Evolutionary conservation across 2,329 filamentous ascomycete species (phyloP).

Genomic region (Penicillium sp.): DNA sequence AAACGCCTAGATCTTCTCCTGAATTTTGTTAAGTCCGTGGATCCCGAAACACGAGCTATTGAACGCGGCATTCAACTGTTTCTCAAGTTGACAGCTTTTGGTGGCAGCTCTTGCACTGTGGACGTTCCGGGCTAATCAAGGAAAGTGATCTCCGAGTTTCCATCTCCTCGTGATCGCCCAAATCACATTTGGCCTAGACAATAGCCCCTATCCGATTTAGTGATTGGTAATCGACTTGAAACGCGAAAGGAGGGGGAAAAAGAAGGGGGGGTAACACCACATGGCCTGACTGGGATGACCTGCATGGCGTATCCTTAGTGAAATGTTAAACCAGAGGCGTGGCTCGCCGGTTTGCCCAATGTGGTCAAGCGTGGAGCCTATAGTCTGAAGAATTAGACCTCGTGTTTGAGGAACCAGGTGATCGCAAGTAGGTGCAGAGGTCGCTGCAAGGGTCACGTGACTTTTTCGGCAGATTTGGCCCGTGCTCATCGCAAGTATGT

Average conservation of each 20-base stretch:
- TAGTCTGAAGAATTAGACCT: not conserved
- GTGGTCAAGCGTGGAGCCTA: not conserved
- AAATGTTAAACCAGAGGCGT: not conserved
- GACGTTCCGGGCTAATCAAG: not conserved
- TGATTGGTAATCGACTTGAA: not conserved
- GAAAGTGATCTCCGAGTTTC: not conserved
- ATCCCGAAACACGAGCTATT: not conserved
- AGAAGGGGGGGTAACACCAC: not conserved
- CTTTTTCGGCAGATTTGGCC: no score
- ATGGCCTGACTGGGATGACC: not conserved
- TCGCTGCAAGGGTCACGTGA: no score
- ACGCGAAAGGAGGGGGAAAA: not conserved
- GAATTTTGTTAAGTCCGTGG: not conserved
- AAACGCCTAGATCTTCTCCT: not conserved
- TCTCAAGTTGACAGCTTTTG: not conserved
- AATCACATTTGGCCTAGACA: not conserved
- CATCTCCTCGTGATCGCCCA: not conserved
- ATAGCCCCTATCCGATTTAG: not conserved
- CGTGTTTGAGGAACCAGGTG: not conserved
- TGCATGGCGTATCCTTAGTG: not conserved
- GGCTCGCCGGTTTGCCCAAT: not conserved
- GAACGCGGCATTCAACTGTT: no score
- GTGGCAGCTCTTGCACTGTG: not conserved
- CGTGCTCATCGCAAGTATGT: no score
- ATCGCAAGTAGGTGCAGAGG: no score